phyloP scores from a whole-genome alignment of 2,329 filamentous ascomycete genomes.

The Orbilia brochopaga region DNA sequence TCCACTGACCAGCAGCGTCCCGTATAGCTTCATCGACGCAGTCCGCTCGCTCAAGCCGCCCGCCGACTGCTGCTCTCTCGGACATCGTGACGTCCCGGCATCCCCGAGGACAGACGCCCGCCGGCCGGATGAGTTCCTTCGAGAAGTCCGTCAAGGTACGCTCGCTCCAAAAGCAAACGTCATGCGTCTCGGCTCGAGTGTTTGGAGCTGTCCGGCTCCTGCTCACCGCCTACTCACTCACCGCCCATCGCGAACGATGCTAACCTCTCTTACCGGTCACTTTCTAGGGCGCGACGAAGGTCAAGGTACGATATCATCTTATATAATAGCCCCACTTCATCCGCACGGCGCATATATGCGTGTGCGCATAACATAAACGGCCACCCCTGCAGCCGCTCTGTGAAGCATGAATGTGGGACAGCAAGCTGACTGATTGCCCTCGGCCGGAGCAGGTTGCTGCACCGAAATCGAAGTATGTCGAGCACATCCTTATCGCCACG shows the following conservation, averaged over 20 bases:
- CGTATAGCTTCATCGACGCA: constrained; percentile 7
- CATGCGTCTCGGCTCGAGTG: constrained; percentile 2
- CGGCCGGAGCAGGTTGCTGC: constrained; percentile 70
- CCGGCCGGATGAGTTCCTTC: constrained; percentile 79
- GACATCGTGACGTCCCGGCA: constrained; percentile 12
- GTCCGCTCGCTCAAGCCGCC: constrained; percentile 20
- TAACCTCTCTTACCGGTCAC: constrained; percentile 5
- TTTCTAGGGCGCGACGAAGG: constrained; percentile 55
- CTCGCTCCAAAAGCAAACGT: constrained; percentile 27
- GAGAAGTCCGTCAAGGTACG: constrained; percentile 94
- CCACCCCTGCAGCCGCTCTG: constrained; percentile 2
- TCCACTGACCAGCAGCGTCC: constrained; percentile 17
- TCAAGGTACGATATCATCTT: constrained; percentile 54
- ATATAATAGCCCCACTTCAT: constrained; percentile 7
- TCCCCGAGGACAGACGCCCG: constrained; percentile 13
- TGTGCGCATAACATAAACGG: constrained; percentile 86
- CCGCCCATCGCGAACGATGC: constrained; percentile 9
- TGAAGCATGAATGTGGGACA: not conserved
- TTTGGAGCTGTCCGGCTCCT: not conserved
- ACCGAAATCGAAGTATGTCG: constrained; percentile 98
- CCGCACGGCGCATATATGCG: constrained; percentile 61
- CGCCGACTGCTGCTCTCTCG: constrained; percentile 24
- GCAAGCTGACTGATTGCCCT: constrained; percentile 5
- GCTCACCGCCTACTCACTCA: not conserved
- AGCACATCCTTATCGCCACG: constrained; percentile 94